These are phyloP conservation scores for Plasmopara muralis DNA, from an alignment of 352 stramenopile species.

Conservation along the genomic window DNA sequence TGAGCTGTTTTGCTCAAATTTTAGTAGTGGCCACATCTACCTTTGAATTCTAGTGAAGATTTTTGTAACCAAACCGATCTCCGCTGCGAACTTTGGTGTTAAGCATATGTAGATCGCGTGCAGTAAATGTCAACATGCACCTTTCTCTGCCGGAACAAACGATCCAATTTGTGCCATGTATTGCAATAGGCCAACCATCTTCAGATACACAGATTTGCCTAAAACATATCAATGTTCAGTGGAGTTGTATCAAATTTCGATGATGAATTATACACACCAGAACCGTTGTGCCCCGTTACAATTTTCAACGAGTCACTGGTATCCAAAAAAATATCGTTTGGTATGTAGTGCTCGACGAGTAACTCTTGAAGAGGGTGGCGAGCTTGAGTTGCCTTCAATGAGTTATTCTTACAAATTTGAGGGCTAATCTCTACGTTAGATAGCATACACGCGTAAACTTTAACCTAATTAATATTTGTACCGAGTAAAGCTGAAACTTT, in stretches of 20 bases:
- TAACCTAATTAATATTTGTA: constrained; percentile 7
- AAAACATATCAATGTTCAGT: background rate
- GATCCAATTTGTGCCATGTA: constrained; percentile 82
- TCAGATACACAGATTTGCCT: constrained; percentile 86
- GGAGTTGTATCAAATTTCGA: background rate
- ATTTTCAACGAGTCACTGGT: constrained; percentile 46
- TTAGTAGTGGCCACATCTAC: constrained; percentile 16
- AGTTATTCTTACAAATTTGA: constrained; percentile 35
- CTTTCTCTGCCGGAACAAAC: constrained; percentile 70
- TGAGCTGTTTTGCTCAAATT: constrained; percentile 7
- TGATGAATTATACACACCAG: constrained; percentile 30
- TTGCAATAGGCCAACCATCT: constrained; percentile 77
- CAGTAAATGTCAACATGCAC: constrained; percentile 14
- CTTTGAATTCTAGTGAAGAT: constrained; percentile 80
- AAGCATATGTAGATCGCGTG: background rate
- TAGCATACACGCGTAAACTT: too few relatives aligned
- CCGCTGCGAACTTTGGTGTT: constrained; percentile 32
- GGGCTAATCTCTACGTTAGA: constrained; percentile 22
- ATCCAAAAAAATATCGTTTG: constrained; percentile 63
- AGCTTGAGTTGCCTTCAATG: constrained; percentile 47
- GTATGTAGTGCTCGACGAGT: constrained; percentile 77
- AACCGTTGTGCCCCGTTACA: constrained; percentile 81
- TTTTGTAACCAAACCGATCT: constrained; percentile 68
- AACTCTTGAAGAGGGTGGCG: constrained; percentile 82
- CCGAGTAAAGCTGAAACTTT: constrained; percentile 73